Base-by-base conservation (phyloP, 768 basidiomycete genomes). In the Collybiopsis luxurians region DNA sequence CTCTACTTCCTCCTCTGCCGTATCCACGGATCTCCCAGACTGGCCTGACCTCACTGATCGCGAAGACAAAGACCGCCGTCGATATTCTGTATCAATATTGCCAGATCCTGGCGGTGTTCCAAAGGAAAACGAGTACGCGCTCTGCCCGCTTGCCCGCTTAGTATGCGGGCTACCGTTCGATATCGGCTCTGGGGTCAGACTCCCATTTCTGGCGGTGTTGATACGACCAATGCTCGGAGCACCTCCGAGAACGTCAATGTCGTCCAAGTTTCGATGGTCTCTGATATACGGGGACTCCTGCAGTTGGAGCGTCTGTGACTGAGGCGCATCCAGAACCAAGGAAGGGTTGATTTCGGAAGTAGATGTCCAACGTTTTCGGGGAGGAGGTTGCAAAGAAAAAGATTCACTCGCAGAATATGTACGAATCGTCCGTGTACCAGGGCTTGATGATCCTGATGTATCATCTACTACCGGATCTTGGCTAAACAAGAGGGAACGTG, bases 321-420 rank as follows among this genome's bases (percentile, higher is more conserved):
- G 27, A 54, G 53, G 40, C 21, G 40, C 36, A 11, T 51, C 36
- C 0, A 51, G 11, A 21, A 51, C 31, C 12, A 28, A 36, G 23
- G 31, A 21, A 4, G 34, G 19, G 17, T 39, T 17, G 11, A 27
- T 23, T 24, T 51, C 50, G 23, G 50, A 51, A 13, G 30, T 44
- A 11, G 54, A 46, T 34, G 54, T 55, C 54, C 54, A 43, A 48
- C 59, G 63, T n/a, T 61, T 70, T 60, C 66, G 60, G 6, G 71
- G 71, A 48, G 71, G 71, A 17, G 71, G 71, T 1, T 69, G 72
- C n/a, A 72, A 64, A 28, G 71, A 72, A 34, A 72, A 57, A 0
- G 61, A 58, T 36, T 63, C 53, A n/a, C 30, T 34, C 3, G 76
- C 60, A 72, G 66, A 46, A 21, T 58, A 30, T 5, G 74, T 50